A percentile compares a stretch with the other conserved stretches of the same genome.
These are phyloP conservation scores for Botrytis medusae DNA, from an alignment of 2,329 filamentous ascomycete species.

Conservation along the genomic window DNA sequence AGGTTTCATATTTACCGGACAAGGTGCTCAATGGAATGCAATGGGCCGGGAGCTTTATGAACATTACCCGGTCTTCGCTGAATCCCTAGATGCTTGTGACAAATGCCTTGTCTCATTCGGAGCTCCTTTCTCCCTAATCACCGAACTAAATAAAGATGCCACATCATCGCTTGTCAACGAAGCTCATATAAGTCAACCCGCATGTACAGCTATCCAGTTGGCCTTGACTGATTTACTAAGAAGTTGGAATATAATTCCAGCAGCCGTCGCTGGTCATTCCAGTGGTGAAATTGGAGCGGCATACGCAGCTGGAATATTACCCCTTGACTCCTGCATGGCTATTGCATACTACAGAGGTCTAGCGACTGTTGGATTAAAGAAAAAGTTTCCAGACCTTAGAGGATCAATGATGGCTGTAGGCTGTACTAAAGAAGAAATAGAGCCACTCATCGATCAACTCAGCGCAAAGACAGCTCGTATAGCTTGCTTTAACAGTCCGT, in stretches of 20 bases:
- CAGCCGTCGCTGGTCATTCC: constrained; percentile 37
- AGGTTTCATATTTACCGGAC: constrained; percentile 30
- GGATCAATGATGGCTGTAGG: constrained; percentile 53
- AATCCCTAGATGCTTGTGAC: constrained; percentile 34
- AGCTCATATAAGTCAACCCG: constrained; percentile 46
- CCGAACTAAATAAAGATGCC: constrained; percentile 41
- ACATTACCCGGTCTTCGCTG: constrained; percentile 41
- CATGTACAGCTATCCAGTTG: constrained; percentile 50
- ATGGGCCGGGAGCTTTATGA: constrained; percentile 32
- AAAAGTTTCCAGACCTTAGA: constrained; percentile 37
- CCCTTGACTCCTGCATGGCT: constrained; percentile 31
- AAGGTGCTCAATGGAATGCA: constrained; percentile 31
- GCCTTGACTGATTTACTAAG: constrained; percentile 46
- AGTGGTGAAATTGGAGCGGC: constrained; percentile 39
- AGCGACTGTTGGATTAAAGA: constrained; percentile 34
- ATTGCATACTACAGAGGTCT: constrained; percentile 37
- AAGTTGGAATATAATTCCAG: constrained; percentile 39
- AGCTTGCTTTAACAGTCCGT: constrained; percentile 37
- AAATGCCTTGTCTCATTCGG: constrained; percentile 40
- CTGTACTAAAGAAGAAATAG: constrained; percentile 33
- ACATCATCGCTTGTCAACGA: constrained; percentile 39
- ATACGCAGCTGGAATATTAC: constrained; percentile 34
- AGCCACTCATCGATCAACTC: constrained; percentile 14
- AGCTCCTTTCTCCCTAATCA: constrained; percentile 20
- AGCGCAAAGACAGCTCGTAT: constrained; percentile 27